Percentiles rank a stretch among this genome's conserved stretches.
Evolutionary conservation across 176 grass and related monocot species (phyloP).

Genomic region (Urochloa ruziziensis): DNA sequence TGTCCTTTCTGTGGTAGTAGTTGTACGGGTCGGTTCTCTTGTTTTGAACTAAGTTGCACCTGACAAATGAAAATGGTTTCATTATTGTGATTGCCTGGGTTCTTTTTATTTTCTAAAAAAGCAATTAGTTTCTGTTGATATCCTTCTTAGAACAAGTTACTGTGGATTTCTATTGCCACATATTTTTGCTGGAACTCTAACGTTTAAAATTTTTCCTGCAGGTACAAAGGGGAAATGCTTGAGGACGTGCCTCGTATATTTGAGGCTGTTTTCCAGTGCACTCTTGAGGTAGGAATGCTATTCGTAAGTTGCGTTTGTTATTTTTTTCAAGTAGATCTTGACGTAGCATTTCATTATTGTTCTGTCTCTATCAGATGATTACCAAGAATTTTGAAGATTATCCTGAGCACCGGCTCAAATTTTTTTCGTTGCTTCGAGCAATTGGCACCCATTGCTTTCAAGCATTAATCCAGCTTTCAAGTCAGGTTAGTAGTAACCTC

Average conservation of each 20-base stretch:
- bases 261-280: conserved; percentile 98
- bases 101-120: background rate
- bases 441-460: conserved; percentile 99
- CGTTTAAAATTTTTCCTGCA: conserved; percentile 30
- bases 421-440: conserved; percentile 90
- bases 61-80: background rate
- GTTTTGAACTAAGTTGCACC: background rate
- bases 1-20: conserved; percentile 9
- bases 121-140: background rate
- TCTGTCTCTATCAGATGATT: conserved; percentile 74
- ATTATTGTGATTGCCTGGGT: background rate
- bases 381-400: conserved; percentile 99
- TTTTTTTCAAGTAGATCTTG: background rate
- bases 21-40: background rate
- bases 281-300: conserved; percentile 69
- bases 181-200: background rate
- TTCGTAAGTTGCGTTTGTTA: background rate
- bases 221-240: conserved; percentile 94
- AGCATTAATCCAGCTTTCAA: conserved; percentile 95
- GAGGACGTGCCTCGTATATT: conserved; percentile 91
- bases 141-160: background rate
- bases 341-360: conserved; percentile 9
- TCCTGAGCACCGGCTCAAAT: conserved; percentile 97
- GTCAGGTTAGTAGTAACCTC: conserved; percentile 56
- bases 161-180: background rate